phyloP scores from a whole-genome alignment of 164 flowering plant species.

The Malania oleifera region DNA sequence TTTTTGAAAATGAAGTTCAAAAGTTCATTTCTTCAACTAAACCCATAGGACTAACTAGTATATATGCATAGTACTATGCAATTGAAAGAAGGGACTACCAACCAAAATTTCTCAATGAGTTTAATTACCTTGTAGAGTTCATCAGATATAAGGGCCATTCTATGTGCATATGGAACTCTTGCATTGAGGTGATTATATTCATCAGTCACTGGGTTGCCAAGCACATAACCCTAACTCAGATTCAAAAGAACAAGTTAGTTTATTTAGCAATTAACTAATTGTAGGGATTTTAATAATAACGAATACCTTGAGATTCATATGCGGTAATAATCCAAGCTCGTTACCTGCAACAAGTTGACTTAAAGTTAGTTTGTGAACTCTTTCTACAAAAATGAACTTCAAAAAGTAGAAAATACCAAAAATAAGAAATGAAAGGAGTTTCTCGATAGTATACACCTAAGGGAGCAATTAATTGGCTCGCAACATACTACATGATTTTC shows the following conservation, averaged over 20 bases:
- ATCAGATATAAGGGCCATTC: constrained; percentile 43
- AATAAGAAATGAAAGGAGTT: too few relatives aligned
- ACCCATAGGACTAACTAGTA: too few relatives aligned
- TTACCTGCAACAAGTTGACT: constrained; percentile 23
- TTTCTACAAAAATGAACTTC: too few relatives aligned
- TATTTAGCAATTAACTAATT: too few relatives aligned
- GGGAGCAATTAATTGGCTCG: too few relatives aligned
- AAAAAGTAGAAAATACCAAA: too few relatives aligned
- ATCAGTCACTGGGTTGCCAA: constrained; percentile 42
- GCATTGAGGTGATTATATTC: constrained; percentile 11
- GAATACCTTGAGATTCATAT: constrained; percentile 17
- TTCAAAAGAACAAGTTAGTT: neutral
- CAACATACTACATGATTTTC: too few relatives aligned
- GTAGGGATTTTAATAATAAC: neutral
- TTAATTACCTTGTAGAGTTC: constrained; percentile 44
- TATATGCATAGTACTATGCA: constrained; percentile 6
- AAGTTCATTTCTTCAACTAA: too few relatives aligned
- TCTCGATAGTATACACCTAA: too few relatives aligned
- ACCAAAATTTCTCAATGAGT: neutral
- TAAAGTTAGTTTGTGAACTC: too few relatives aligned
- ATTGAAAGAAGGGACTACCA: neutral
- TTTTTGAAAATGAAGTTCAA: too few relatives aligned
- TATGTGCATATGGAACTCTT: constrained; percentile 31
- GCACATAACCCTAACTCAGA: constrained; percentile 39
- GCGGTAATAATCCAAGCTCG: constrained; percentile 18